Conservation (phyloP, 805 yeast species). For the Scheffersomyces amazonensis region DNA sequence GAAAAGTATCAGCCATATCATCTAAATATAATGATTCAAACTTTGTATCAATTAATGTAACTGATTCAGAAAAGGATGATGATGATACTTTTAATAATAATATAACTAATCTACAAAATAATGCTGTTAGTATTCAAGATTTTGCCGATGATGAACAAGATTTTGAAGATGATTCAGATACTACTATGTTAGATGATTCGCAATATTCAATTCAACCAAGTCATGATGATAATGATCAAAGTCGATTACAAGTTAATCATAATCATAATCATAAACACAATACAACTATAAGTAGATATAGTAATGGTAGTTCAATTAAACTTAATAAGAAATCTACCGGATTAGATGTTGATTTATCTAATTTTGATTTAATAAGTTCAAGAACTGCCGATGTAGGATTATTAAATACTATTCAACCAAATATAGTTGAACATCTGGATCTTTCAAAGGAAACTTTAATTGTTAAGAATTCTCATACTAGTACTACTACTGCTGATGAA, state of each 20-base stretch:
- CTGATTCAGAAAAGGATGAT: conserved; percentile 2
- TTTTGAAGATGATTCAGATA: conserved; percentile 15
- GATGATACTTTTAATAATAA: not conserved
- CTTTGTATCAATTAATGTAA: conserved; percentile 4
- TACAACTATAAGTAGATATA: not conserved
- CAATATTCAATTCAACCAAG: conserved; percentile 2
- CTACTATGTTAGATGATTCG: conserved; percentile 16
- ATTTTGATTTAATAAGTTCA: conserved; percentile 25
- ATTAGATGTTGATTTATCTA: conserved; percentile 20
- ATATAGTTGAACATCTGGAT: conserved; percentile 15
- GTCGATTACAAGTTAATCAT: conserved; percentile 8
- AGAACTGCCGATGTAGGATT: conserved; percentile 27
- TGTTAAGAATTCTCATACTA: conserved; percentile 5
- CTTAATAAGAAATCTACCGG: not conserved
- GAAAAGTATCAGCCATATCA: not conserved
- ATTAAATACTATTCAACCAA: conserved; percentile 20
- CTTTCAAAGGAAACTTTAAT: conserved; percentile 26
- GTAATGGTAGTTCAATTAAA: not conserved
- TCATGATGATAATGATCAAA: conserved; percentile 1
- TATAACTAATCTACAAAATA: conserved; percentile 11
- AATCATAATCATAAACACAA: not conserved
- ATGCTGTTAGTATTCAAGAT: conserved; percentile 16
- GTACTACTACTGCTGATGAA: conserved; percentile 2
- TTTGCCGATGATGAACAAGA: conserved; percentile 12
- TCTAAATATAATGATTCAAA: not conserved